Evolutionary conservation across 2,329 filamentous ascomycete genomes (phyloP).

Genomic region (Fusarium paranaense): DNA sequence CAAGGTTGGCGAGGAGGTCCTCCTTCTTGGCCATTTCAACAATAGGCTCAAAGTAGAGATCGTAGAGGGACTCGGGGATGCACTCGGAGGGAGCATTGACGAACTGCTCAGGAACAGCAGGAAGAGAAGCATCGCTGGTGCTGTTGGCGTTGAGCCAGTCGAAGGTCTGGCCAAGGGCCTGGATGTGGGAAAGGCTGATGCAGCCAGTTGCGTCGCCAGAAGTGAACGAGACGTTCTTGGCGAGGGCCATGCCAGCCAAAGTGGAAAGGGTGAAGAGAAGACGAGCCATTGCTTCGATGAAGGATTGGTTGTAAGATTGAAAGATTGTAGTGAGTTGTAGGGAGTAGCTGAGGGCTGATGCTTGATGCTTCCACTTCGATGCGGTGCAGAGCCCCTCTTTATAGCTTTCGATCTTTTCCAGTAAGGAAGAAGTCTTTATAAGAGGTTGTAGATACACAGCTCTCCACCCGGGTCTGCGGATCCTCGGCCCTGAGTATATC

Average conservation of each 20-base stretch:
- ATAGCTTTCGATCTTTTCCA: neutral
- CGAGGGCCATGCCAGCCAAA: neutral
- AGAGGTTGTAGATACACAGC: neutral
- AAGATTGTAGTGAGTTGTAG: neutral
- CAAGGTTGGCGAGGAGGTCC: constrained; percentile 14
- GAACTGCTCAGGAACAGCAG: constrained; percentile 8
- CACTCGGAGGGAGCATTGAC: constrained; percentile 20
- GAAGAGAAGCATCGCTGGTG: neutral
- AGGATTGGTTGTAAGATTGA: neutral
- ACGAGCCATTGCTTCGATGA: constrained; percentile 2
- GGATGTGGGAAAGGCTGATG: constrained; percentile 21
- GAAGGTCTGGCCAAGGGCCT: constrained; percentile 25
- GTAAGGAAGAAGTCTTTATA: neutral
- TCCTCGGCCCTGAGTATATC: neutral
- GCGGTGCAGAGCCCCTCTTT: neutral
- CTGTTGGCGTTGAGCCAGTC: neutral
- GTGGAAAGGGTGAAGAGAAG: constrained; percentile 11
- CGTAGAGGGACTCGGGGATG: constrained; percentile 23
- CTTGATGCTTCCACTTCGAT: neutral
- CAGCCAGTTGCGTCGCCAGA: constrained; percentile 6
- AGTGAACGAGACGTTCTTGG: constrained; percentile 7
- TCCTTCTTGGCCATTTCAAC: constrained; percentile 26
- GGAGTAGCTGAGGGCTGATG: neutral
- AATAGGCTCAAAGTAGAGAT: constrained; percentile 27
- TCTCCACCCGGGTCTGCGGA: neutral